Conservation (phyloP, 2,329 filamentous ascomycete species). For the Paraconiothyrium brasiliense region DNA sequence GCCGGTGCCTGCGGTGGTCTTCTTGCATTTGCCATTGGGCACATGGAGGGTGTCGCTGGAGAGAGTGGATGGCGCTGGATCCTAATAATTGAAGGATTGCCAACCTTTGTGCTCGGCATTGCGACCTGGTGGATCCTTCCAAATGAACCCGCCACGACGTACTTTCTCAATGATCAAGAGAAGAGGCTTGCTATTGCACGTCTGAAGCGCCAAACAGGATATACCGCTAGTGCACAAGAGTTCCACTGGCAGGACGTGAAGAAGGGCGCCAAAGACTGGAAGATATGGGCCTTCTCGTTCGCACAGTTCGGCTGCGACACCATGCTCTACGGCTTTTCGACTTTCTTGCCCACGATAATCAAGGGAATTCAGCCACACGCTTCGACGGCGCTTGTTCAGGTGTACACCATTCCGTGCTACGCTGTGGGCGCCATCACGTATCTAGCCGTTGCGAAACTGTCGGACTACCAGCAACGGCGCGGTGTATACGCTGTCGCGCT, state of each 20-base stretch:
- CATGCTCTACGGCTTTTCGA: conserved; percentile 81
- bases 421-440: conserved; percentile 75
- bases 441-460: conserved; percentile 71
- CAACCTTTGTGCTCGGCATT: conserved; percentile 63
- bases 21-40: conserved; percentile 76
- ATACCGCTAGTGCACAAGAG: conserved; percentile 59
- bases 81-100: conserved; percentile 69
- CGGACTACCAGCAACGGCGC: conserved; percentile 72
- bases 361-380: conserved; percentile 70
- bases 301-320: conserved; percentile 78
- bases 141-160: conserved; percentile 71
- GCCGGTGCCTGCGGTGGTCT: conserved; percentile 78
- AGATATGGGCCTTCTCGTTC: conserved; percentile 74
- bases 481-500: conserved; percentile 72
- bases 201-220: conserved; percentile 60
- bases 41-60: conserved; percentile 73
- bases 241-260: conserved; percentile 71
- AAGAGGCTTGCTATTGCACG: conserved; percentile 64
- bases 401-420: conserved; percentile 82
- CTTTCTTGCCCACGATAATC: conserved; percentile 83
- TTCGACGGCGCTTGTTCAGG: conserved; percentile 72
- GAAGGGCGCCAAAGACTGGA: conserved; percentile 77
- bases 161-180: conserved; percentile 68
- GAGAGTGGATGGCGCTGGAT: conserved; percentile 77
- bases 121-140: conserved; percentile 68